These are phyloP conservation scores for Fremontodendron californicum DNA, from an alignment of 345 rosid genomes.

Conservation along the genomic window DNA sequence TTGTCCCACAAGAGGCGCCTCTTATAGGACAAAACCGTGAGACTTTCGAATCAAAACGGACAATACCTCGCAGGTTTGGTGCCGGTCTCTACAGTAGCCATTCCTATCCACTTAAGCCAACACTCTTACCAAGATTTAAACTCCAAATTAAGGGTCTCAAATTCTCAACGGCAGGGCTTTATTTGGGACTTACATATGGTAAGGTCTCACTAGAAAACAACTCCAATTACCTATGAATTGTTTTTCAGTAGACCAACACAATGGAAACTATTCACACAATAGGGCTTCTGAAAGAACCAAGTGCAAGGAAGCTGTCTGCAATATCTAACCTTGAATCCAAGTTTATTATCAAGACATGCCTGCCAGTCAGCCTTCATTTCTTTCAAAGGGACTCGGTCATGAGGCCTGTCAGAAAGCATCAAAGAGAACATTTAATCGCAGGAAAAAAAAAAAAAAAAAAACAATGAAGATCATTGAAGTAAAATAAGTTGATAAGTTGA, in stretches of 20 bases:
- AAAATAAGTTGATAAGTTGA: not conserved
- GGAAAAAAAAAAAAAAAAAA: too few species aligned
- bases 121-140: not conserved
- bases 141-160: not conserved
- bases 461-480: not conserved
- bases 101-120: not conserved
- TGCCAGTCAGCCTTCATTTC: constrained; percentile 91
- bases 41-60: too few species aligned
- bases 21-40: too few species aligned
- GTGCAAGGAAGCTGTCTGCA: not conserved
- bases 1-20: too few species aligned
- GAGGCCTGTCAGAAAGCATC: constrained; percentile 50
- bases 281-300: not conserved
- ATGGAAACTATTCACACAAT: not conserved
- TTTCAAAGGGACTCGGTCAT: constrained; percentile 74
- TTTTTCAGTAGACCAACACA: not conserved
- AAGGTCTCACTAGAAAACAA: not conserved
- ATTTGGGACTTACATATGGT: not conserved
- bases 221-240: not conserved
- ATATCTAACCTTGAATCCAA: constrained; percentile 79
- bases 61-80: too few species aligned
- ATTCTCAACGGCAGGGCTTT: too few species aligned
- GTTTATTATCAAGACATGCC: constrained; percentile 66
- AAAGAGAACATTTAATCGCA: not conserved
- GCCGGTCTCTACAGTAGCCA: too few species aligned